phyloP scores from a whole-genome alignment of 192 early-diverging fungal species.

The Gaertneriomyces semiglobifer region DNA sequence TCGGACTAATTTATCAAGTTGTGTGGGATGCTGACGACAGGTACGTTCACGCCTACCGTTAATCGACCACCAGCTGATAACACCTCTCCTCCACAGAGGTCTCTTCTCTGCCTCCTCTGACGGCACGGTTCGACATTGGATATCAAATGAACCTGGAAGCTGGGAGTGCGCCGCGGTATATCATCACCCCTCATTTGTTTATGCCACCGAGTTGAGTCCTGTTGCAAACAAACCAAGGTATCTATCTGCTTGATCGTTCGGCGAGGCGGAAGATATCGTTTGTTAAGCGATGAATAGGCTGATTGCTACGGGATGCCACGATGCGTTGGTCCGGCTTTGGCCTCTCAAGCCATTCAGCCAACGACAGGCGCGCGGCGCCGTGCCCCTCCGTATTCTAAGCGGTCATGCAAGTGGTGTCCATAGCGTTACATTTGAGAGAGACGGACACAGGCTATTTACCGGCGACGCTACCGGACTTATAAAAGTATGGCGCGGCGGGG shows the following conservation, averaged over 20 bases:
- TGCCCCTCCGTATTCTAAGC: slow-evolving; percentile 20
- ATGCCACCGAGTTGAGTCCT: slow-evolving; percentile 37
- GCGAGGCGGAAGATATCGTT: no score
- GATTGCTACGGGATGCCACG: slow-evolving; percentile 40
- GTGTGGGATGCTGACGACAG: slow-evolving; percentile 41
- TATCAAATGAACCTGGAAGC: slow-evolving; percentile 11
- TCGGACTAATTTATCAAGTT: slow-evolving; percentile 45
- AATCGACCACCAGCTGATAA: background rate
- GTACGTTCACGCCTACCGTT: slow-evolving; percentile 11
- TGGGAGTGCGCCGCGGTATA: slow-evolving; percentile 18
- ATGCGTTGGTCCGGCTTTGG: slow-evolving; percentile 39
- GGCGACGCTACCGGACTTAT: slow-evolving; percentile 41
- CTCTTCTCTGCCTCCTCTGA: slow-evolving; percentile 48
- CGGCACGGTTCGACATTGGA: slow-evolving; percentile 44
- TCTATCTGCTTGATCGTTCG: no score
- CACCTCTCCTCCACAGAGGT: slow-evolving; percentile 15
- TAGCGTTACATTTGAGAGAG: slow-evolving; percentile 35
- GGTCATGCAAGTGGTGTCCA: slow-evolving; percentile 42
- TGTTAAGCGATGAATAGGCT: background rate
- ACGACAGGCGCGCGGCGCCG: background rate
- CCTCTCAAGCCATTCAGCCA: background rate
- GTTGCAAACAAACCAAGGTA: slow-evolving; percentile 22
- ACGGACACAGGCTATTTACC: slow-evolving; percentile 39
- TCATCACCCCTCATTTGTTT: slow-evolving; percentile 44
- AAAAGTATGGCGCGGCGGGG: slow-evolving; percentile 41